Conservation (phyloP, 306 rosid species). For the Argentina anserina region DNA sequence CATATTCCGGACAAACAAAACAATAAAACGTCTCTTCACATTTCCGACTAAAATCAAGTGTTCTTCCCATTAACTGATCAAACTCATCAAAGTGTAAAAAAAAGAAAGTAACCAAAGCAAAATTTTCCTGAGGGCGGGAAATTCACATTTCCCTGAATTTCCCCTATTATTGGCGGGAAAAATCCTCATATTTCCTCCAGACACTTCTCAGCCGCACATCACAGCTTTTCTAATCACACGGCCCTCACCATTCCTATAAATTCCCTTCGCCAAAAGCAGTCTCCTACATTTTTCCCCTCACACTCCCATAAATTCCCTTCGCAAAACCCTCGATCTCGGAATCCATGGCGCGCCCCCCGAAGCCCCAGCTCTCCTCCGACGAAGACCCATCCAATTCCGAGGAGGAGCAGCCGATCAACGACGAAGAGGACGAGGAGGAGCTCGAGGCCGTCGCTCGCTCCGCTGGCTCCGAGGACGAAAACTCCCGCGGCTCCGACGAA, state of each 20-base stretch:
- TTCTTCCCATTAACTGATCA: no score
- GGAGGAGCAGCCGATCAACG: slow-evolving; percentile 51
- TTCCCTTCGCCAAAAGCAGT: neutral
- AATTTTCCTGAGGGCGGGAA: slow-evolving; percentile 44
- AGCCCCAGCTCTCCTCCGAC: slow-evolving; percentile 61
- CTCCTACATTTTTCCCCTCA: neutral
- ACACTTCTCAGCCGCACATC: slow-evolving; percentile 37
- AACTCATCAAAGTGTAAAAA: no score
- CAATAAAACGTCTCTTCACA: no score
- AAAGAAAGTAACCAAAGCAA: no score
- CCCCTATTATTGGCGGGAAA: slow-evolving; percentile 71
- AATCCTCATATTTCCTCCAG: slow-evolving; percentile 16
- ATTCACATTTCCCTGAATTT: slow-evolving; percentile 27
- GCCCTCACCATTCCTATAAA: slow-evolving; percentile 17
- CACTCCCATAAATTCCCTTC: neutral
- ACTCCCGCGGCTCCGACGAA: slow-evolving; percentile 34
- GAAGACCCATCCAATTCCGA: slow-evolving; percentile 59
- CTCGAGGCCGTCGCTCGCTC: slow-evolving; percentile 88
- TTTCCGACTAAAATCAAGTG: no score
- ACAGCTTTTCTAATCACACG: slow-evolving; percentile 31
- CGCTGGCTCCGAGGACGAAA: slow-evolving; percentile 61
- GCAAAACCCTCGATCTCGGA: slow-evolving; percentile 58
- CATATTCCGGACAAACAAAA: no score
- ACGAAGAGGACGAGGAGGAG: slow-evolving; percentile 84
- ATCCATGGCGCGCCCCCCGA: slow-evolving; percentile 63